Evolutionary conservation across 352 stramenopile genomes (phyloP), one percentile per base, ranked within the genome.

Genomic region (Halophytophthora polymorphica): DNA sequence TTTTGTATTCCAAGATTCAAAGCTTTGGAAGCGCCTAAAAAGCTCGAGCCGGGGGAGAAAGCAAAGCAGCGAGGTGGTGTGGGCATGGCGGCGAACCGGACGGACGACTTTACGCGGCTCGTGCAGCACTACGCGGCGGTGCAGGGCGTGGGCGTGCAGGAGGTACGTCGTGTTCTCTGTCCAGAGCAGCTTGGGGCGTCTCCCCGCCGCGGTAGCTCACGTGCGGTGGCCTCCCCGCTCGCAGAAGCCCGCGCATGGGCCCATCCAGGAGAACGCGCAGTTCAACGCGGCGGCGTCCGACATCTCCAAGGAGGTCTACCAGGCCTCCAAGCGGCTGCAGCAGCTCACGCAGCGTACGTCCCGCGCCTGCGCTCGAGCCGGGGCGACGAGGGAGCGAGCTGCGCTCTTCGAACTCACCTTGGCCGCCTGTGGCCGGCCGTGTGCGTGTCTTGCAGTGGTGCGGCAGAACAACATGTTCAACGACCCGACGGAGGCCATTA

Each of bases 381-480:
- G n/a, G n/a, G n/a, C n/a, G n/a, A n/a, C n/a, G n/a, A n/a, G 37
- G 17, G 19, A 42, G 50, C 23, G 42, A 40, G 12, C 12, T 23
- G 41, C 13, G 4, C 15, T 12, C 4, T n/a, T 37, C 19, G n/a
- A n/a, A n/a, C n/a, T n/a, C n/a, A n/a, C n/a, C n/a, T n/a, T n/a
- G 21, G 17, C 12, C 40, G 50, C 3, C 31, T 42, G 18, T 42
- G 25, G 3, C 7, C 3, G 29, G 14, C 12, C 29, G 10, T 22
- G 29, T 13, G 36, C 18, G 44, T 28, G 31, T 56, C n/a, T 11
- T 41, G 42, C 41, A 94, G 83, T 94, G 46, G 81, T 94, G 29
- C 75, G 82, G 31, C 79, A 94, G 64, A 91, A 90, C 54, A 94
- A 90, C 69, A 92, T 94, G 79, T 94, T 94, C 50, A 92, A 94